Conservation (phyloP, 805 yeast genomes). For the Pichia scutulata region DNA sequence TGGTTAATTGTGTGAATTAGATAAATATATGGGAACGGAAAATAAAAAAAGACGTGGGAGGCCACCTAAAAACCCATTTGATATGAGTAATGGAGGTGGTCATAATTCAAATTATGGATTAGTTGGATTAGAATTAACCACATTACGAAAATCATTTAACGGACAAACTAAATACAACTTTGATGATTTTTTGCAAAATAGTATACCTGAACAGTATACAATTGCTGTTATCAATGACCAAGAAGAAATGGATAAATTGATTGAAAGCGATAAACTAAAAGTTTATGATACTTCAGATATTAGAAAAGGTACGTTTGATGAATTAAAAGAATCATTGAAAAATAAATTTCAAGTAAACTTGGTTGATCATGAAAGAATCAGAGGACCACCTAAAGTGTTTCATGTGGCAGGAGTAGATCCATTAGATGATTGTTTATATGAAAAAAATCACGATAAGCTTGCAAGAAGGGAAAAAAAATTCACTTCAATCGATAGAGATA, state of each 20-base stretch:
- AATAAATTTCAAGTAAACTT: conserved; percentile 14
- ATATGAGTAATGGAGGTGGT: background rate
- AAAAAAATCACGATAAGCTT: conserved; percentile 48
- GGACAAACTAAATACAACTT: conserved; percentile 26
- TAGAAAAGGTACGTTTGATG: background rate
- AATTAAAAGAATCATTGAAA: background rate
- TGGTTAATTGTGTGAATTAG: too few relatives aligned
- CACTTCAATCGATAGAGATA: conserved; percentile 45
- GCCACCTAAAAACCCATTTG: background rate
- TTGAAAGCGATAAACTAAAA: background rate
- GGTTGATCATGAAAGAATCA: conserved; percentile 13
- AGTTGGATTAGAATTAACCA: conserved; percentile 1
- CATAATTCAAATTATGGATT: conserved; percentile 1
- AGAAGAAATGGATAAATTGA: background rate
- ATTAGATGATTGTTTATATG: conserved; percentile 37
- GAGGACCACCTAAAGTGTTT: background rate
- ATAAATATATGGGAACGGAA: background rate
- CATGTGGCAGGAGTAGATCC: conserved; percentile 30
- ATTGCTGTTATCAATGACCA: conserved; percentile 15
- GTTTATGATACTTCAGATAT: background rate
- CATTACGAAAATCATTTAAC: conserved; percentile 16
- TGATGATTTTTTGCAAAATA: conserved; percentile 22
- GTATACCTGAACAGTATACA: conserved; percentile 21
- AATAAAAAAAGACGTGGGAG: background rate
- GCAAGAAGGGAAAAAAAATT: conserved; percentile 58